phyloP scores from a whole-genome alignment of 768 basidiomycete genomes.

The Podaxis sp. region DNA sequence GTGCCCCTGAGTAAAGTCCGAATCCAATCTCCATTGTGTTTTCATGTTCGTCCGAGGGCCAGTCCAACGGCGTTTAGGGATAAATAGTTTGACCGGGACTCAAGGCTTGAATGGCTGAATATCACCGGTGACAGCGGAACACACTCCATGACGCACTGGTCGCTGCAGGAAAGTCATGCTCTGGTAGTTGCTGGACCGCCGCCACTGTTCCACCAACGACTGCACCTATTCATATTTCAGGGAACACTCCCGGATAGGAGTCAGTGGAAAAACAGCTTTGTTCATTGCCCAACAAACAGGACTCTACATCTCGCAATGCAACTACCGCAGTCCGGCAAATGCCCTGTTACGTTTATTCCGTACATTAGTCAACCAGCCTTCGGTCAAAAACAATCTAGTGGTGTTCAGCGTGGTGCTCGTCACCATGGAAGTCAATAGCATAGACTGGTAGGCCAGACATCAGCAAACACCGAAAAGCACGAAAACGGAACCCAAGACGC shows the following conservation, averaged over 20 bases:
- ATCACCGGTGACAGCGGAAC: neutral
- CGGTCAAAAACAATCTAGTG: constrained; percentile 21
- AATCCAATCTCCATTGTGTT: too few relatives aligned
- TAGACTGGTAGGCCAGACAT: constrained; percentile 46
- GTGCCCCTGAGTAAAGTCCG: too few relatives aligned
- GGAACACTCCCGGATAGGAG: neutral
- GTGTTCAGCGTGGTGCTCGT: constrained; percentile 44
- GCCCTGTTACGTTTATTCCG: neutral
- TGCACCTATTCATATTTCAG: neutral
- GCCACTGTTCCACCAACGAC: neutral
- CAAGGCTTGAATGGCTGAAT: too few relatives aligned
- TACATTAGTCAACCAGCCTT: neutral
- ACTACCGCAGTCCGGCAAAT: neutral
- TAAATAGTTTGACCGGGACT: too few relatives aligned
- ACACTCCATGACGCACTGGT: neutral
- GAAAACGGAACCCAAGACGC: constrained; percentile 21
- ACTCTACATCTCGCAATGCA: constrained; percentile 1
- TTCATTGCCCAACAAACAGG: neutral
- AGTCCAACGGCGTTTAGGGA: too few relatives aligned
- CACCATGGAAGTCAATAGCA: constrained; percentile 66
- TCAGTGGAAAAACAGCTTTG: neutral
- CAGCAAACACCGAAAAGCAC: neutral
- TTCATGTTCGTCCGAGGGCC: too few relatives aligned
- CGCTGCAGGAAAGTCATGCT: neutral
- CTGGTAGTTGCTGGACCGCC: neutral